Evolutionary conservation across 352 stramenopile species (phyloP), one percentile per base, ranked within the genome.

Genomic region (Phytophthora constricta): DNA sequence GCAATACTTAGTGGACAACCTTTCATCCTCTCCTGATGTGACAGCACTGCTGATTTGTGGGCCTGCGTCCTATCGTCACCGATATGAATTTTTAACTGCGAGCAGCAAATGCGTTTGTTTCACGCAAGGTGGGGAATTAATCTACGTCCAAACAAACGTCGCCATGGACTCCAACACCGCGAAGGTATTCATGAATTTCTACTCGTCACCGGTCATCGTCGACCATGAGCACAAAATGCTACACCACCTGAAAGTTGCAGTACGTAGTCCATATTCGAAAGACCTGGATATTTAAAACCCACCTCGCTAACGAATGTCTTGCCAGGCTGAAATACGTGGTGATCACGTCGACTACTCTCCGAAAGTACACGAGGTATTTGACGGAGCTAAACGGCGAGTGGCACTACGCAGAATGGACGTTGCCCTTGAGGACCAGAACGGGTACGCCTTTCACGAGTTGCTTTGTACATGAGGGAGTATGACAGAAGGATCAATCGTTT

Each of bases 1-100:
- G 19, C 85, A 93, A 58, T 91, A 91, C 19, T 70, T 93, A 31
- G 83, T 82, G 4, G 82, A 91, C 47, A 93, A 93, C 27, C 62
- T 79, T 5, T 59, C 77, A 5, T 82, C 79, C 10, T 68, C 74
- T 17, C 60, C 82, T 14, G 81, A 90, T 42, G 74, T 76, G 3
- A 86, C 69, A 0, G 64, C 81, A 1, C 56, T 90, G 5, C 58
- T 91, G 2, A 81, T 93, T 42, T 87, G 76, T 28, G 80, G 82
- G 0, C 77, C 81, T 10, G 75, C 82, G 4, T 90, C 85, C 0
- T 93, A 90, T 54, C 85, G 79, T 3, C 73, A 89, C 27, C 75
- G 83, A 48, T 93, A 91, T 59, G 81, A 90, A 27, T 87, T 93
- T 23, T 57, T 87, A 2, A 72, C 71, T 14, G 65, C 68, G 14